These are phyloP conservation scores for Colletotrichum ledebouriae DNA, from an alignment of 2,329 filamentous ascomycete genomes.

Conservation along the genomic window DNA sequence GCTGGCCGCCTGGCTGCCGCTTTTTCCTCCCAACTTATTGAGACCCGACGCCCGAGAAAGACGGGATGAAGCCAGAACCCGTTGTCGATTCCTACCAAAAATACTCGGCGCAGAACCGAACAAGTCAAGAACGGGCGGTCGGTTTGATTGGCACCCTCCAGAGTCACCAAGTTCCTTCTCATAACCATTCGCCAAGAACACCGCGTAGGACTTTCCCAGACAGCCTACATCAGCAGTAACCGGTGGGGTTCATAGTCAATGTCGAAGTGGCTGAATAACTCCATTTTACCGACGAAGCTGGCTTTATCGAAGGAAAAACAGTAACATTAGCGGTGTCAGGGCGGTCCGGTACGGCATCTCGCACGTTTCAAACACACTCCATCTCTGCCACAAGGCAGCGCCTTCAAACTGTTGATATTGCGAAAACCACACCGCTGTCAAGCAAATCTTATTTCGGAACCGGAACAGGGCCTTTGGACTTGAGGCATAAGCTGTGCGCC, in stretches of 20 bases:
- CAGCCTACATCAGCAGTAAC: no score
- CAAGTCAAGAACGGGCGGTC: background rate
- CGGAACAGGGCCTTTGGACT: background rate
- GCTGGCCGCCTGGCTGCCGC: conserved; percentile 13
- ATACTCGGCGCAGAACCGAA: background rate
- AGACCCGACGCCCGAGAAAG: conserved; percentile 28
- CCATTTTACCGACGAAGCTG: no score
- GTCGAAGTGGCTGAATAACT: no score
- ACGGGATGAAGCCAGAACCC: conserved; percentile 28
- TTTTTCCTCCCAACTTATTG: conserved; percentile 16
- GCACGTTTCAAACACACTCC: conserved; percentile 24
- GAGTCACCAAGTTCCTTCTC: no score
- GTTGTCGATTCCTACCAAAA: conserved; percentile 13
- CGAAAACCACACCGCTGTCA: conserved; percentile 15
- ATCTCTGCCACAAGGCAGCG: conserved; percentile 17
- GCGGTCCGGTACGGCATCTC: conserved; percentile 11
- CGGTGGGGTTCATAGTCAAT: no score
- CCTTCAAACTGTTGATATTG: conserved; percentile 1
- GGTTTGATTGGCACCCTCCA: no score
- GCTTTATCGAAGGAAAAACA: background rate
- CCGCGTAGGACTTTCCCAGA: no score
- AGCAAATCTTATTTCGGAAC: conserved; percentile 2
- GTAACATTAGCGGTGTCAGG: background rate
- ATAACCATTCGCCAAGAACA: no score
- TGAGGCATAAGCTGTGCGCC: background rate